Evolutionary conservation across 441 rosid species (phyloP).

Genomic region (Manihot esculenta): DNA sequence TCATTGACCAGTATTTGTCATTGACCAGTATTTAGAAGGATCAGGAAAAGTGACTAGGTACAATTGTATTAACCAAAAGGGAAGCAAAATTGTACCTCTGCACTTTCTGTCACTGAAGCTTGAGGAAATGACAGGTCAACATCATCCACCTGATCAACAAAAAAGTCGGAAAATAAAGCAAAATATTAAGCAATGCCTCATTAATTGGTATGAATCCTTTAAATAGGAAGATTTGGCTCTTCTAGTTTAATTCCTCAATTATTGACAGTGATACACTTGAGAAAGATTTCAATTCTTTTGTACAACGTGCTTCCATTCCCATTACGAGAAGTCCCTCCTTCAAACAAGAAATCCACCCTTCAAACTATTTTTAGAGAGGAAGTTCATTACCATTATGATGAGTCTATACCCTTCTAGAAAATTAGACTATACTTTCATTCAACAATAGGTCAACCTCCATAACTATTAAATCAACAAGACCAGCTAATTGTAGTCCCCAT

Average conservation of each 20-base stretch:
- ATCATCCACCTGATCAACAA: constrained; percentile 60
- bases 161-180: not conserved
- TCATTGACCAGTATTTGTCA: not conserved
- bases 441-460: not conserved
- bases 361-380: no score
- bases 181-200: not conserved
- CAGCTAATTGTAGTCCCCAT: not conserved
- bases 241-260: not conserved
- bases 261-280: not conserved
- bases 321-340: not conserved
- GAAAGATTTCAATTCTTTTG: not conserved
- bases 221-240: not conserved
- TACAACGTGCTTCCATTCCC: not conserved
- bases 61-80: constrained; percentile 15
- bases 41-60: not conserved
- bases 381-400: not conserved
- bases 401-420: not conserved
- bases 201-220: not conserved
- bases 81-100: constrained; percentile 44
- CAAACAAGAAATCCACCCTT: no score
- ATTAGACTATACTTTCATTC: not conserved
- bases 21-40: not conserved
- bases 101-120: constrained; percentile 38
- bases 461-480: not conserved
- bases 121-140: constrained; percentile 48